Conservation (phyloP, 1,284 basidiomycete species). For the Cutaneotrichosporon cyanovorans region DNA sequence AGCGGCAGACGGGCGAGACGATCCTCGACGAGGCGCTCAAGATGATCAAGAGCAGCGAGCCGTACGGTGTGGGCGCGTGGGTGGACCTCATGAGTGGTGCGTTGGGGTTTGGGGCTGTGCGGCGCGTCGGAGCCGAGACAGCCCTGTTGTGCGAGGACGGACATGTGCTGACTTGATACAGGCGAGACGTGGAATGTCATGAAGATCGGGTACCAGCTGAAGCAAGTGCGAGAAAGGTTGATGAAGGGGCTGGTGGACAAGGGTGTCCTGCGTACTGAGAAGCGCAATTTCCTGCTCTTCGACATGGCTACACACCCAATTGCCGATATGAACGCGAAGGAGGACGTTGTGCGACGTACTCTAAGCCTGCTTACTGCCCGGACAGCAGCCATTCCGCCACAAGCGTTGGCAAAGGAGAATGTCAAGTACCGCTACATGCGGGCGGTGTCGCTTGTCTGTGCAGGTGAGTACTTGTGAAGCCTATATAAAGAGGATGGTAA, state of each 20-base stretch:
- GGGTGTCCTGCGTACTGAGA: conserved; percentile 91
- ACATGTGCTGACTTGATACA: conserved; percentile 40
- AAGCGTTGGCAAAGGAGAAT: conserved; percentile 62
- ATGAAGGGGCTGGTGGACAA: conserved; percentile 97
- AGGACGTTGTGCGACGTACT: conserved; percentile 67
- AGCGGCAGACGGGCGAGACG: conserved; percentile 85
- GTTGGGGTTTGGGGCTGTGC: conserved; percentile 24
- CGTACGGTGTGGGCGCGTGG: conserved; percentile 84
- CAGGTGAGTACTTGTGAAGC: conserved; percentile 54
- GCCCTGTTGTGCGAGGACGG: too few species aligned
- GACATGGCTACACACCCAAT: conserved; percentile 98
- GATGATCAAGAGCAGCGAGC: conserved; percentile 77
- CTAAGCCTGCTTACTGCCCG: conserved; percentile 70
- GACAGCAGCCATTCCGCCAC: conserved; percentile 68
- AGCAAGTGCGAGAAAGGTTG: conserved; percentile 90
- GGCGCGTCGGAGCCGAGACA: background rate
- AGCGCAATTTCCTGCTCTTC: conserved; percentile 93
- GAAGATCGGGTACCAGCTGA: conserved; percentile 95
- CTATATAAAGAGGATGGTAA: too few species aligned
- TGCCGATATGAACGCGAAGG: conserved; percentile 81
- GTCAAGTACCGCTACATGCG: conserved; percentile 70
- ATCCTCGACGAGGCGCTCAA: conserved; percentile 89
- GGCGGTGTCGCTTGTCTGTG: conserved; percentile 76
- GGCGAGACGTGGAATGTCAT: conserved; percentile 98
- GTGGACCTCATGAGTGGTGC: conserved; percentile 84